Base-by-base conservation (phyloP, 306 rosid genomes). In the Pyrus bretschneideri region DNA sequence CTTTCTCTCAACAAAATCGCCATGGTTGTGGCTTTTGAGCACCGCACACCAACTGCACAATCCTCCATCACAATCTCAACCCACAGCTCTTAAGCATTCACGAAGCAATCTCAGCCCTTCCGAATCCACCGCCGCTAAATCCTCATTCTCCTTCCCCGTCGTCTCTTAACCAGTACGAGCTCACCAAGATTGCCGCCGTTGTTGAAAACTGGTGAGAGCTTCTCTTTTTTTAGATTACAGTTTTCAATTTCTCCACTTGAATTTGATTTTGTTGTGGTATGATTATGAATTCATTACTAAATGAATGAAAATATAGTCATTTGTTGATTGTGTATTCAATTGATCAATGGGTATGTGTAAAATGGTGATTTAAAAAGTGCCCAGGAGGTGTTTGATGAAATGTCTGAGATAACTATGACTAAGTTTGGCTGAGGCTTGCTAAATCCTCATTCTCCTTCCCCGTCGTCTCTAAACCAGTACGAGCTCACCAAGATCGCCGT, bases 101-200 rank as follows among this genome's bases (percentile, higher is more conserved):
- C 21, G 23, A 58, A 3, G 59, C 79, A 69, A 12, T 51, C 86
- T 87, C 92, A 19, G 77, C 78, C 27, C 80, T 64, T 4, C 67
- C 81, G 61, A 12, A 65, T 46, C 76, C 89, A 11, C 81, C 76
- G 51, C 80, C 82, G 77, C 76, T 71, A 79, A 66, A 70, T 13
- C 67, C 77, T 70, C 68, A 42, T 3, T 57, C 81, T 83, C 72
- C 81, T 7, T n/a, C 73, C 69, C 71, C 77, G 9, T 90, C 92
- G 13, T 93, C 98, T 51, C 60, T 87, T 81, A 91, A 93, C 67
- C 82, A 80, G 35, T 25, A 58, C 5, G 96, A 93, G 71, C 91
- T 93, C 12, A 5, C 8, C 1, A 33, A 33, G 35, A 33, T 33
- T 1, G 35, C 1, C 35, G 0, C 35, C 35, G 1, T 33, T 33